Conservation (phyloP, 163 green algal genomes). For the Chlorella variabilis region DNA sequence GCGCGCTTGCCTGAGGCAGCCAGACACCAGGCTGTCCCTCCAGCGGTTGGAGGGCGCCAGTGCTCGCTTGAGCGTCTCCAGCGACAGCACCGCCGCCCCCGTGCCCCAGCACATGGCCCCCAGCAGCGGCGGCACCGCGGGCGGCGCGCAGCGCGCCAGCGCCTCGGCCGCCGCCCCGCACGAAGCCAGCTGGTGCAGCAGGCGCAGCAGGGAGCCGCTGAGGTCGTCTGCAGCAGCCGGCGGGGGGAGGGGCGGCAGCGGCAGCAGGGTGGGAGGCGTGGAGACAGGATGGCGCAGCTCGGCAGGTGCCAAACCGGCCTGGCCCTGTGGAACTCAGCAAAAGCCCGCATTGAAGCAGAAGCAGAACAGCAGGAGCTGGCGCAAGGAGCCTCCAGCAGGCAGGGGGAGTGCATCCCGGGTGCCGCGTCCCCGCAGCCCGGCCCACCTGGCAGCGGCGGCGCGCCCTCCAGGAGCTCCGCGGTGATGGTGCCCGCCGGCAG, state of each 20-base stretch:
- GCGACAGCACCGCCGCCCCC: conserved; percentile 60
- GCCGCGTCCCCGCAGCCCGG: no score
- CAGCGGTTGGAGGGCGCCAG: conserved; percentile 61
- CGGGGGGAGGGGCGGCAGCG: not conserved
- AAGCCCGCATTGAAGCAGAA: not conserved
- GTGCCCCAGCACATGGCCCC: conserved; percentile 65
- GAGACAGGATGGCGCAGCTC: no score
- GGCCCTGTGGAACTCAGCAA: no score
- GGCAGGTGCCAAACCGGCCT: not conserved
- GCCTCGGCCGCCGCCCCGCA: conserved; percentile 62
- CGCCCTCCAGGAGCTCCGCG: not conserved
- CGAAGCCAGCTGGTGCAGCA: conserved; percentile 69
- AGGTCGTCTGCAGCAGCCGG: conserved; percentile 53
- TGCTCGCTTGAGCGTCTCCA: conserved; percentile 76
- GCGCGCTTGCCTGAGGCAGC: conserved; percentile 50
- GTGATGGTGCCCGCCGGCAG: conserved; percentile 19
- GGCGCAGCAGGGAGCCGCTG: conserved; percentile 45
- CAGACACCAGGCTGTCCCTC: conserved; percentile 67
- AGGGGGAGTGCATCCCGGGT: no score
- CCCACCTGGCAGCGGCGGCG: conserved; percentile 25
- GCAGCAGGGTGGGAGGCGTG: not conserved
- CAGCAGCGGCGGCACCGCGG: conserved; percentile 59
- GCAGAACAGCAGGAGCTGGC: not conserved
- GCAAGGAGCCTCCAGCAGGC: no score
- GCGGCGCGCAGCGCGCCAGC: conserved; percentile 55